Percentiles rank a stretch among this genome's conserved stretches.
Evolutionary conservation across 139 green algal genomes (phyloP).

Genomic region (Micractinium conductrix): DNA sequence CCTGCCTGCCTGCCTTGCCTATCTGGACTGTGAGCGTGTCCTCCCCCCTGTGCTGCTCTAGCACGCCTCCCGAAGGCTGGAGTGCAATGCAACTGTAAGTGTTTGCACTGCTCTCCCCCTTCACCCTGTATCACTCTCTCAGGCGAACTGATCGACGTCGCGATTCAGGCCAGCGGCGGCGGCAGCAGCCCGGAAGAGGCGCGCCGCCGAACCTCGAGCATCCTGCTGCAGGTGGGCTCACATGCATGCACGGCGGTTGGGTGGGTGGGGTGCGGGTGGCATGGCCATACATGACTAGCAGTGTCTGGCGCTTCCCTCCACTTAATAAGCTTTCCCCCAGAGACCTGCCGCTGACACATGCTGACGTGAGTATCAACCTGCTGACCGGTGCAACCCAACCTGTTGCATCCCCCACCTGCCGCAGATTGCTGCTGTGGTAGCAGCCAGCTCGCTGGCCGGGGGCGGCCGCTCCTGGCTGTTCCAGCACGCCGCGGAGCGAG

Average conservation of each 20-base stretch:
- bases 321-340: too few species aligned
- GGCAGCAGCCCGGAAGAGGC: neutral
- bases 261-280: too few species aligned
- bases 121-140: neutral
- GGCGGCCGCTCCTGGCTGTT: conserved; percentile 49
- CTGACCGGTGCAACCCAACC: too few species aligned
- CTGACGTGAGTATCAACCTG: too few species aligned
- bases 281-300: too few species aligned
- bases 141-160: conserved; percentile 55
- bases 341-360: too few species aligned
- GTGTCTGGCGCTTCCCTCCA: too few species aligned
- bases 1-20: neutral
- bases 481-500: conserved; percentile 56
- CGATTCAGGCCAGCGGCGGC: conserved; percentile 43
- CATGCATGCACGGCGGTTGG: too few species aligned
- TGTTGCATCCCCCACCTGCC: conserved; percentile 43
- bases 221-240: too few species aligned
- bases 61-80: neutral
- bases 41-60: neutral
- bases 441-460: neutral
- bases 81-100: too few species aligned
- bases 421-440: conserved; percentile 15
- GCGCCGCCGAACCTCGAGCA: conserved; percentile 16
- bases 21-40: neutral
- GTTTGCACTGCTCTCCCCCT: neutral